Evolutionary conservation across 805 yeast genomes (phyloP).

Genomic region (Ogataea wickerhamii): DNA sequence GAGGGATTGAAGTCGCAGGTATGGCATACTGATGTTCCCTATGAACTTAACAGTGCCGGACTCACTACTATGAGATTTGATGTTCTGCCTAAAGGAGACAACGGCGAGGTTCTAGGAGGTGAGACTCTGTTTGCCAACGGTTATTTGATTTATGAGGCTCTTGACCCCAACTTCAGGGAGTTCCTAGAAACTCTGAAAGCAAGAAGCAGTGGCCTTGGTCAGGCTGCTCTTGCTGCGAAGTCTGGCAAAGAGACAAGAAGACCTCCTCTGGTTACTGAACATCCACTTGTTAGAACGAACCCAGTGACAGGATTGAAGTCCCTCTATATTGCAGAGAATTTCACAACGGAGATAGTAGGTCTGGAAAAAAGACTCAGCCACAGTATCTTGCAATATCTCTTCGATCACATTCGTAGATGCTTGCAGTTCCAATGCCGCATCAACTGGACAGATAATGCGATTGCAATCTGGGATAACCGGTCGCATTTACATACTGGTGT

Average conservation of each 20-base stretch:
- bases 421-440: constrained; percentile 45
- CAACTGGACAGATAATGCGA: constrained; percentile 33
- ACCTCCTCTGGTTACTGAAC: constrained; percentile 46
- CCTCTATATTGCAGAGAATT: constrained; percentile 46
- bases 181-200: constrained; percentile 61
- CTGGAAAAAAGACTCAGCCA: too few relatives aligned
- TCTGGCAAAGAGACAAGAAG: constrained; percentile 47
- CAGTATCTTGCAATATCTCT: too few relatives aligned
- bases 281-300: constrained; percentile 57
- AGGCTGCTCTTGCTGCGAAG: constrained; percentile 41
- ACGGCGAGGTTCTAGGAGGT: constrained; percentile 39
- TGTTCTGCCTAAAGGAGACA: constrained; percentile 36
- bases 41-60: constrained; percentile 68
- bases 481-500: constrained; percentile 39
- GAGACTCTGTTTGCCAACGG: constrained; percentile 52
- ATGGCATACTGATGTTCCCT: constrained; percentile 74
- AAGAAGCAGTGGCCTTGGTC: constrained; percentile 50
- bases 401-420: constrained; percentile 41
- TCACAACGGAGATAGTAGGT: too few relatives aligned
- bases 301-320: constrained; percentile 61
- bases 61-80: constrained; percentile 59
- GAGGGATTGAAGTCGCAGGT: constrained; percentile 34
- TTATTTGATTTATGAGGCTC: constrained; percentile 51
- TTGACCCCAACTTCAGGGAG: constrained; percentile 44
- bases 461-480: constrained; percentile 49